A percentile compares a stretch with the other conserved stretches of the same genome.
phyloP scores from a whole-genome alignment of 108 stramenopile species.

The Skeletonema menzelii region DNA sequence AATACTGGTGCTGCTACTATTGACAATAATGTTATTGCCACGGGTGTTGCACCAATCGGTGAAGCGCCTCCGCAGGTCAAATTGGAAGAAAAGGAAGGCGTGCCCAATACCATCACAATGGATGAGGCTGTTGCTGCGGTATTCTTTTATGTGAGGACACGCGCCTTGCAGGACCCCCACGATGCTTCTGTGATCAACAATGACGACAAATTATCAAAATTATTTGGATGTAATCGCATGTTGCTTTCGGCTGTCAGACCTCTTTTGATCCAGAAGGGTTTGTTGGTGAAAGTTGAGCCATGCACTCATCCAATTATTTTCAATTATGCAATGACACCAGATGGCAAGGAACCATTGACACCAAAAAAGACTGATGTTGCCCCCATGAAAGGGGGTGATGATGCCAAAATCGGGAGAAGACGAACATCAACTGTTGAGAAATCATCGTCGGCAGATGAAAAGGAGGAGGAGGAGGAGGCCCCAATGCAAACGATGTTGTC shows the following conservation, averaged over 20 bases:
- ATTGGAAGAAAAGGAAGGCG: constrained; percentile 58
- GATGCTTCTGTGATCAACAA: constrained; percentile 64
- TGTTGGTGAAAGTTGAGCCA: constrained; percentile 45
- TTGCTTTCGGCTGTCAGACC: constrained; percentile 59
- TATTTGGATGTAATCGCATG: constrained; percentile 73
- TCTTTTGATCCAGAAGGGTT: constrained; percentile 51
- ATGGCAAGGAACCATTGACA: constrained; percentile 28
- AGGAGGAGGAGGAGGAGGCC: constrained; percentile 12
- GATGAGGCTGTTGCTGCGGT: constrained; percentile 64
- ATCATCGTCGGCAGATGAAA: constrained; percentile 6
- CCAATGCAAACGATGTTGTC: constrained; percentile 57
- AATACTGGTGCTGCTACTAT: background rate
- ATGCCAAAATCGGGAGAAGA: constrained; percentile 16
- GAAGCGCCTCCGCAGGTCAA: constrained; percentile 8
- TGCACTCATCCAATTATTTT: constrained; percentile 46
- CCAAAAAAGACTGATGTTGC: constrained; percentile 6
- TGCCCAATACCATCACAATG: constrained; percentile 69
- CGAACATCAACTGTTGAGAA: constrained; percentile 12
- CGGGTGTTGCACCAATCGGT: background rate
- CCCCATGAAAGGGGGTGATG: background rate
- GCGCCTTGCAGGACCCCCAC: constrained; percentile 54
- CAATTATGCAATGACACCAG: constrained; percentile 49
- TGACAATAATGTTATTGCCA: background rate
- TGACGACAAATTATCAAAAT: constrained; percentile 53
- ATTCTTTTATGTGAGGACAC: constrained; percentile 66